A percentile compares a stretch with the other conserved stretches of the same genome.
phyloP scores from a whole-genome alignment of 2,329 filamentous ascomycete species.

The Cryoendolithus antarcticus region DNA sequence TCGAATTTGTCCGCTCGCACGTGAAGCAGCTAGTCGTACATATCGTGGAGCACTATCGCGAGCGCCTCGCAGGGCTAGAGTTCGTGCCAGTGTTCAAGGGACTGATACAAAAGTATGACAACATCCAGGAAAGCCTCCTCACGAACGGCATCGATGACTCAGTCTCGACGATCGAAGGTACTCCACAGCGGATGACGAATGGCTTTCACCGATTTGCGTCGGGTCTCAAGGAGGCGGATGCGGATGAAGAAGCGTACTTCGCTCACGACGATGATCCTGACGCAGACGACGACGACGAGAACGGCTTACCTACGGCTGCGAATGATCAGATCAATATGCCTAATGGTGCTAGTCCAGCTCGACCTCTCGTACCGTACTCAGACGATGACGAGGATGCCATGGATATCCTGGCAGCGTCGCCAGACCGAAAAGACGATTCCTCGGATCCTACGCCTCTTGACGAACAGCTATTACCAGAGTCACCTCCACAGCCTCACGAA shows the following conservation, averaged over 20 bases:
- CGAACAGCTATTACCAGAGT: constrained; percentile 12
- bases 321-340: constrained; percentile 24
- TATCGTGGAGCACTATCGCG: constrained; percentile 71
- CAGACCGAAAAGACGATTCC: constrained; percentile 13
- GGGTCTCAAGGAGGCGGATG: constrained; percentile 70
- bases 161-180: constrained; percentile 56
- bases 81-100: constrained; percentile 78
- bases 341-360: constrained; percentile 55
- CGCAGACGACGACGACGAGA: constrained; percentile 38
- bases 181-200: constrained; percentile 36
- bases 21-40: constrained; percentile 73
- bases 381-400: constrained; percentile 45
- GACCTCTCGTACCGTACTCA: constrained; percentile 78
- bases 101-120: constrained; percentile 67
- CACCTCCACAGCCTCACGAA: constrained; percentile 7
- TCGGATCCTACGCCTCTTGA: constrained; percentile 14
- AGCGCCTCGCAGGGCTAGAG: constrained; percentile 60
- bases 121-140: constrained; percentile 37
- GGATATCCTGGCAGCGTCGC: constrained; percentile 40
- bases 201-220: constrained; percentile 39
- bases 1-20: constrained; percentile 71
- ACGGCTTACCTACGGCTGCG: constrained; percentile 17
- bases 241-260: constrained; percentile 87
- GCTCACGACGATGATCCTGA: constrained; percentile 81
- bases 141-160: constrained; percentile 43